Evolutionary conservation across 495 filamentous ascomycete genomes (phyloP), one percentile per base, ranked within the genome.

Genomic region (Aspergillus steynii): DNA sequence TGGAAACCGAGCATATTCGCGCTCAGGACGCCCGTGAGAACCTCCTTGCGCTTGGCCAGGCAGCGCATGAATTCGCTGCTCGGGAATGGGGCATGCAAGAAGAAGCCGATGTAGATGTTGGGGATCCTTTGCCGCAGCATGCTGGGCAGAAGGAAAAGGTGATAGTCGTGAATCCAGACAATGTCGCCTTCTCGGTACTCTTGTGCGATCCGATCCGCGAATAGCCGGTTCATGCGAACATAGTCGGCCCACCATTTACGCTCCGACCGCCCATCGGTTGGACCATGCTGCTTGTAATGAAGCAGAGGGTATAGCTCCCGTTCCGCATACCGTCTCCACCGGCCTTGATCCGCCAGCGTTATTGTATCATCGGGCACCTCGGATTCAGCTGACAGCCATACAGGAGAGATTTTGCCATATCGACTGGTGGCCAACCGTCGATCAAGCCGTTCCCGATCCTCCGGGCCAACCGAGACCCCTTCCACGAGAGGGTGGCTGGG

Each of bases 1-100:
- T 97, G 93, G 78, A 97, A 96, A 1, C 90, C 92, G 61, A 97
- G 82, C 82, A 96, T 87, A 69, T 96, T 96, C 46, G 93, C 85
- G 12, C 92, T 91, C 27, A 97, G 81, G 54, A 96, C 86, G 29
- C 93, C 93, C 62, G 92, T 90, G 9, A 97, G 79, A 1, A 97
- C 81, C 68, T 96, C 91, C 72, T 96, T 96, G 58, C 93, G 80
- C 63, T 90, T 86, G 10, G 90, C 89, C 47, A 96, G 81, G 69
- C 93, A 96, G 7, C 91, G 84, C 60, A 96, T 84, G 71, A 94
- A 96, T 70, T 97, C 93, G 77, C 90, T 94, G 75, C 92, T 96
- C 32, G 93, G 93, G 74, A 96, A 96, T 1, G 93, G 93, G 20
- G 92, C 87, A 70, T 97, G 93, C 20, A 97, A 80, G 77, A 90